Percentiles rank a stretch among this genome's conserved stretches.
Evolutionary conservation across 805 yeast species (phyloP).

Genomic region (Jamesozyma jinghongensis): DNA sequence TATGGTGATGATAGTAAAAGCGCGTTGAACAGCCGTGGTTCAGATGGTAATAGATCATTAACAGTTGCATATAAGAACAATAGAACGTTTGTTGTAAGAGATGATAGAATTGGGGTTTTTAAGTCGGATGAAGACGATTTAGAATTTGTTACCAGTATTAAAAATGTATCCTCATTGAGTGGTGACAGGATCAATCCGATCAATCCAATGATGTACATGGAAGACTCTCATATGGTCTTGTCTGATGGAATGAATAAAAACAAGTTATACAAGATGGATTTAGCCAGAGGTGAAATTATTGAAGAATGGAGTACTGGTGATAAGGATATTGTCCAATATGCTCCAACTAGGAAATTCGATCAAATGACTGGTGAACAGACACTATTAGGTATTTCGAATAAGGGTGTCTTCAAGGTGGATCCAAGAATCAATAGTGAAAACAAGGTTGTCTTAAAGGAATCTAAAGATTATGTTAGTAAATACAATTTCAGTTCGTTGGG

Average conservation of each 20-base stretch:
- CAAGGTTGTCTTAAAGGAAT: constrained; percentile 51
- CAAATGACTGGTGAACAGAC: constrained; percentile 69
- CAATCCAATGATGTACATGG: constrained; percentile 67
- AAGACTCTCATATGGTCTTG: constrained; percentile 59
- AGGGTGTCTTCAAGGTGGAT: constrained; percentile 66
- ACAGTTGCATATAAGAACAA: constrained; percentile 64
- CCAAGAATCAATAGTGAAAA: constrained; percentile 53
- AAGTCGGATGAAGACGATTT: constrained; percentile 39
- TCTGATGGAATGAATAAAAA: constrained; percentile 41
- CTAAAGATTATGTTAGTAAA: constrained; percentile 47
- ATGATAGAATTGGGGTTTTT: constrained; percentile 73
- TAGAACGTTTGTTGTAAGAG: constrained; percentile 72
- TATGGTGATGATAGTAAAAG: constrained; percentile 7
- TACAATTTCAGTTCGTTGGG: constrained; percentile 50
- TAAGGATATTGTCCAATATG: constrained; percentile 46
- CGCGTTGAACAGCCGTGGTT: constrained; percentile 10
- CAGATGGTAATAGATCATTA: constrained; percentile 48
- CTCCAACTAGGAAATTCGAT: constrained; percentile 64
- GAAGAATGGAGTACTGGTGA: constrained; percentile 70
- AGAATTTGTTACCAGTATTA: constrained; percentile 60
- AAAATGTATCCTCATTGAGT: constrained; percentile 41
- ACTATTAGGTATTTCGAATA: constrained; percentile 57
- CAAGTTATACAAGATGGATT: constrained; percentile 62
- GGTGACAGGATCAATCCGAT: constrained; percentile 48
- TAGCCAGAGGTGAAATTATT: constrained; percentile 70